Conservation (phyloP, 2,329 filamentous ascomycete species). For the Venturia asperata region DNA sequence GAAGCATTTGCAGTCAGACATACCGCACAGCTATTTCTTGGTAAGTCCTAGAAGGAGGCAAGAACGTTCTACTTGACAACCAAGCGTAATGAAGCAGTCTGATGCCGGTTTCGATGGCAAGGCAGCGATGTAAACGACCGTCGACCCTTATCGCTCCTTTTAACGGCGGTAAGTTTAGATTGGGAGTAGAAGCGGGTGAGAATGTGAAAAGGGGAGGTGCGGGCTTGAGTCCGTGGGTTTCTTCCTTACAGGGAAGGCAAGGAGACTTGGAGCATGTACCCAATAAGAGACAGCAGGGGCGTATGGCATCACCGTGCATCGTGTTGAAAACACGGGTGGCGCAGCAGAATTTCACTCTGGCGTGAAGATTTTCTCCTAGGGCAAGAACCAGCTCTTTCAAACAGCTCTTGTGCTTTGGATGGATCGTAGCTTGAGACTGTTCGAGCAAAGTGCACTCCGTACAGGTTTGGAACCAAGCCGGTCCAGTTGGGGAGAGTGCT, state of each 20-base stretch:
- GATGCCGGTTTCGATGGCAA: background rate
- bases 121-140: background rate
- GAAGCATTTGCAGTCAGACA: background rate
- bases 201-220: background rate
- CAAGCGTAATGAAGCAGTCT: background rate
- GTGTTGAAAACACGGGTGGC: too few species aligned
- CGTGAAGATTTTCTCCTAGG: background rate
- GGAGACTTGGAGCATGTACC: background rate
- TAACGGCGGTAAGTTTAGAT: background rate
- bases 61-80: background rate
- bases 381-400: background rate
- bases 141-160: conserved; percentile 1
- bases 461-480: background rate
- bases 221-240: background rate
- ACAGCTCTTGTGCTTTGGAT: background rate
- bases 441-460: too few species aligned
- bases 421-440: background rate
- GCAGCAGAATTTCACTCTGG: background rate
- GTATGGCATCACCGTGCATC: background rate
- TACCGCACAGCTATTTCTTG: background rate
- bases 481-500: too few species aligned
- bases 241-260: background rate
- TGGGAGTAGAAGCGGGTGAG: background rate
- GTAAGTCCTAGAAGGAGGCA: background rate
- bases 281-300: background rate